Percentiles rank a stretch among this genome's conserved stretches.
Conservation (phyloP, 2,329 filamentous ascomycete genomes). For the Stachybotrys chartarum region DNA sequence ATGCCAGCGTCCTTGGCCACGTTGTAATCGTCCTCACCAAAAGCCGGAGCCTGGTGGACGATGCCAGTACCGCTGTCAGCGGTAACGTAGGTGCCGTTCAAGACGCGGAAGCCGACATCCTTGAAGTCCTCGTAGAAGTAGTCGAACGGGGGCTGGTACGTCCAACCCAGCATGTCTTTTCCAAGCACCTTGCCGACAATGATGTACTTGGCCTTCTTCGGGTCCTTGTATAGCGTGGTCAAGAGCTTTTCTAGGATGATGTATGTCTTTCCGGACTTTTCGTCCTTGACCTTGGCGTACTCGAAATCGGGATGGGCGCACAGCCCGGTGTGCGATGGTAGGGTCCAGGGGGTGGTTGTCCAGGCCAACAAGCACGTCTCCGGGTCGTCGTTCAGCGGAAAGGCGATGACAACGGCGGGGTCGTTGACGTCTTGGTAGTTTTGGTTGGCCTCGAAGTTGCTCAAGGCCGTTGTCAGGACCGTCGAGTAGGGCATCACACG, state of each 20-base stretch:
- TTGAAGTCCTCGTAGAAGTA: constrained; percentile 90
- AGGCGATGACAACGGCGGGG: constrained; percentile 81
- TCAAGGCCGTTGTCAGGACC: constrained; percentile 78
- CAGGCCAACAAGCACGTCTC: constrained; percentile 73
- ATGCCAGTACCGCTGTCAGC: constrained; percentile 87
- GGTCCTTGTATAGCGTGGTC: constrained; percentile 82
- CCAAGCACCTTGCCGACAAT: constrained; percentile 74
- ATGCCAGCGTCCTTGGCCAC: constrained; percentile 70
- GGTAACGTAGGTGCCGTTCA: constrained; percentile 82
- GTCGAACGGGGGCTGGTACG: constrained; percentile 80
- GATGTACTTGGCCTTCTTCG: constrained; percentile 91
- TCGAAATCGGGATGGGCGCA: constrained; percentile 77
- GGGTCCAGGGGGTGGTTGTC: constrained; percentile 84
- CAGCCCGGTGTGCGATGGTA: constrained; percentile 73
- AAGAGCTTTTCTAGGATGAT: constrained; percentile 78
- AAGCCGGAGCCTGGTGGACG: constrained; percentile 88
- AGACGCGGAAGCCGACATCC: constrained; percentile 71
- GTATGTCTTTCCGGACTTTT: constrained; percentile 75
- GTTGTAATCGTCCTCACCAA: constrained; percentile 93
- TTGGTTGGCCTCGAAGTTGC: constrained; percentile 89
- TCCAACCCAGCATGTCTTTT: constrained; percentile 79
- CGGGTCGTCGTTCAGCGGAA: constrained; percentile 73
- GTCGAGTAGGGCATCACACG: constrained; percentile 95
- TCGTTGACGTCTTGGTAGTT: constrained; percentile 94
- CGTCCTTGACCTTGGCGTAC: constrained; percentile 80